Base-by-base conservation (phyloP, 139 green algal species). In the Chlamydomonas sphaeroides region DNA sequence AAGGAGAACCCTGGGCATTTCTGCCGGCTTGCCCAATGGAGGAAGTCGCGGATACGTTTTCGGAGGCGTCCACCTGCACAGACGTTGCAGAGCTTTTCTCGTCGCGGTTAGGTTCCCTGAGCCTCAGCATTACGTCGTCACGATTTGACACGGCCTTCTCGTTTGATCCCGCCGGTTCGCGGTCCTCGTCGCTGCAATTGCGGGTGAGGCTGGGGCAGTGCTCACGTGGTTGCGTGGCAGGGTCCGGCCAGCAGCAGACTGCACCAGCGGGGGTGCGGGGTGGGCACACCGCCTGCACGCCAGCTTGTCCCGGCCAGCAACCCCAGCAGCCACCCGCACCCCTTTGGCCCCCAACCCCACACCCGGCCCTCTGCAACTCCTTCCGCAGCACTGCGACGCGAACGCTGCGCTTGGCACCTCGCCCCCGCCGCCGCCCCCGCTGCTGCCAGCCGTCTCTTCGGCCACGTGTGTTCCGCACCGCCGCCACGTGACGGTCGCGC, bases 11-110 rank as follows among this genome's bases (percentile, higher is more conserved):
- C n/a, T n/a, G n/a, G n/a, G n/a, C n/a, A n/a, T n/a, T n/a, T n/a
- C n/a, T n/a, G n/a, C n/a, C n/a, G n/a, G n/a, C n/a, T n/a, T 53
- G 45, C 45, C 10, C 45, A 53, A 53, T 62, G 30, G 74, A 80
- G 39, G 75, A 82, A 45, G 75, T 82, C 2, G 61, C 41, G 14
- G 75, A 82, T 30, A 72, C 62, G 0, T 82, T 82, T 42, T 39
- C 20, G 15, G 42, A 36, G 15, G 49, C 36, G 36, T 17, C 56
- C 0, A 33, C n/a, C n/a, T n/a, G 23, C 6, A n/a, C 23, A 25
- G 56, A 62, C 56, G 33, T 41, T 21, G 45, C 15, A 10, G 32
- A 66, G 10, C 42, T 41, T 21, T 72, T 63, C 7, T 51, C 45
- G 30, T 73, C 75, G 23, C 33, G 75, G 11, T 17, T 82, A 11